phyloP scores from a whole-genome alignment of 2,329 filamentous ascomycete genomes.

The Pseudopithomyces chartarum region DNA sequence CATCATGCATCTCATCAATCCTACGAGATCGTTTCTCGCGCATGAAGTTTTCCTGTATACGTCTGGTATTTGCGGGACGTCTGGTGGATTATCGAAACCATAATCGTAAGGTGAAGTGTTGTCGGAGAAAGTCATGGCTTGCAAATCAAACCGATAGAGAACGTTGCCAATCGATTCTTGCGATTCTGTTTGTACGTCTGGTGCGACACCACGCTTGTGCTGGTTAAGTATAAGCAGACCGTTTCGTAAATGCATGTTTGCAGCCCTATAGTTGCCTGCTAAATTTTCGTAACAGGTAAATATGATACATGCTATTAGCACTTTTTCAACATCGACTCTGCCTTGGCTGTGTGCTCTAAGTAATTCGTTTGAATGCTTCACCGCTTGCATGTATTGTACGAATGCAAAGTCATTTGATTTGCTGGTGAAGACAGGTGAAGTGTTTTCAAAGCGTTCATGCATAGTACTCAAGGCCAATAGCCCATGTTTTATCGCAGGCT shows the following conservation, averaged over 20 bases:
- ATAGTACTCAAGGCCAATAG: constrained; percentile 34
- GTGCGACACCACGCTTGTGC: constrained; percentile 14
- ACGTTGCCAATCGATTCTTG: constrained; percentile 28
- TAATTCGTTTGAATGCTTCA: constrained; percentile 34
- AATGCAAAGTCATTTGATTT: constrained; percentile 30
- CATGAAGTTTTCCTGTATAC: constrained; percentile 22
- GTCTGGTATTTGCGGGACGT: constrained; percentile 23
- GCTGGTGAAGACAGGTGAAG: constrained; percentile 16
- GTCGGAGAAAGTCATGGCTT: constrained; percentile 41
- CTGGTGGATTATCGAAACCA: constrained; percentile 22
- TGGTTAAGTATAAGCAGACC: constrained; percentile 32
- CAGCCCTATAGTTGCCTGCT: constrained; percentile 32
- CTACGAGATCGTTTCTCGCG: constrained; percentile 33
- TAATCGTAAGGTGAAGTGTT: constrained; percentile 31
- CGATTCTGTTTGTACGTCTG: not conserved
- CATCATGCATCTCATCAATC: constrained; percentile 32
- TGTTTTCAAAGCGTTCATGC: constrained; percentile 33
- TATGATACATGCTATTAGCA: constrained; percentile 36
- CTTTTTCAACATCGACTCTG: constrained; percentile 27
- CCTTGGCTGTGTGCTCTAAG: constrained; percentile 25
- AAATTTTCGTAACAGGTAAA: constrained; percentile 40
- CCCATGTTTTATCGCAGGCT: constrained; percentile 38
- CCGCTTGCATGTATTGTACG: constrained; percentile 34
- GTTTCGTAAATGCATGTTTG: constrained; percentile 36
- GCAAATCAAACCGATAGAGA: constrained; percentile 34